Base-by-base conservation (phyloP, 176 grass and related monocot genomes). In the Eremochloa ophiuroides region DNA sequence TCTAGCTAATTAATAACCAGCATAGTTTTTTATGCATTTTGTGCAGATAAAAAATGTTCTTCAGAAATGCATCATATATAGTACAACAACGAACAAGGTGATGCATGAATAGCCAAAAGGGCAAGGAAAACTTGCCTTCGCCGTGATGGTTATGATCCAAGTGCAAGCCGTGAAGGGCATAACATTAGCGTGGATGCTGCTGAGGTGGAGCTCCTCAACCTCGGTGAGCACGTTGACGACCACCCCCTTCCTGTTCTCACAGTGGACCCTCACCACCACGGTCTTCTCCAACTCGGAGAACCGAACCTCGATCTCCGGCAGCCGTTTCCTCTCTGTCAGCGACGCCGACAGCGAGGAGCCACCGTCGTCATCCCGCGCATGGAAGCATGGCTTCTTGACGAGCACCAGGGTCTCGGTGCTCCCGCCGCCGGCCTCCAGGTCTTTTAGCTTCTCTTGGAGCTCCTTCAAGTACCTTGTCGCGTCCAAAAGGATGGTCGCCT, bases 401-500 rank as follows among this genome's bases (percentile, higher is more conserved):
- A 82, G 46, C 31, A 88, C 80, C 13, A 64, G 59, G 7, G 81
- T 82, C 22, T 93, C 87, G 25, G 46, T 68, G 61, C 64, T 20
- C 73, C 12, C 20, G 69, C 12, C 20, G 69, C 65, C 55, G 33
- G 65, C 59, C 47, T 94, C 87, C 13, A 86, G 33, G 6, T 69
- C 63, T 59, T 87, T 92, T 53, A 92, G 10, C 83, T 87, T 94
- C 40, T 80, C 77, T 30, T 92, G 69, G 37, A 94, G 93, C 77
- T 90, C 87, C 85, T 92, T 89, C 18, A 94, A 46, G 53, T 94
- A 80, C 18, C 30, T 69, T 35, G 78, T 77, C 18, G 89, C 89
- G 58, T 92, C 87, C 7, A 79, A 74, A 26, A 94, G 87, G 34
- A 92, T 89, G 16, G 93, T 92, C 30, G 87, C 92, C 80, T 94